A percentile compares a stretch with the other conserved stretches of the same genome.
phyloP scores from a whole-genome alignment of 2,329 filamentous ascomycete genomes.

The Apiospora saccharicola region DNA sequence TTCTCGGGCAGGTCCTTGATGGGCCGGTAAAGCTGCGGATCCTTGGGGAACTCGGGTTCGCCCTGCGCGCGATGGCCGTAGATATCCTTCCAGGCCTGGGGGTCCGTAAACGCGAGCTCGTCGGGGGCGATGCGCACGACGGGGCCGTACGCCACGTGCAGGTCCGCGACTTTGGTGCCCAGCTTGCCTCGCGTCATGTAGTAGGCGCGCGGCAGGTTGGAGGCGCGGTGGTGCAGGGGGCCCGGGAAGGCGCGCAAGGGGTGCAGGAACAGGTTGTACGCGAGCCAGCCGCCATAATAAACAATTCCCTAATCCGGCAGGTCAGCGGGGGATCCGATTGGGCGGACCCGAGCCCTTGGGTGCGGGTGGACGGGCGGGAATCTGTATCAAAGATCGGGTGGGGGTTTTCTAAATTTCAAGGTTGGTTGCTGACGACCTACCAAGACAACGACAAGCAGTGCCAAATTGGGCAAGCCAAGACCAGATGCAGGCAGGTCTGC shows the following conservation, averaged over 20 bases:
- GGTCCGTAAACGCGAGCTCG: conserved; percentile 50
- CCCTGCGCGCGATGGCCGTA: conserved; percentile 46
- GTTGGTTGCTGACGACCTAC: conserved; percentile 6
- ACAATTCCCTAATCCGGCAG: conserved; percentile 29
- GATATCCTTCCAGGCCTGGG: conserved; percentile 50
- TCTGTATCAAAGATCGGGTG: neutral
- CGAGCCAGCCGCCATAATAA: conserved; percentile 32
- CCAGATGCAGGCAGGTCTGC: neutral
- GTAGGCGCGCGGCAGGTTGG: conserved; percentile 34
- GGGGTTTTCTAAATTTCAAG: neutral
- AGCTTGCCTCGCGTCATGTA: conserved; percentile 35
- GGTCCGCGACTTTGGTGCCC: conserved; percentile 35
- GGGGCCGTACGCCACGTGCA: conserved; percentile 49
- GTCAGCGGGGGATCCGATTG: conserved; percentile 11
- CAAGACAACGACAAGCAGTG: neutral
- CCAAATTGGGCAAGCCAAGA: conserved; percentile 6
- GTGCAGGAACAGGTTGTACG: conserved; percentile 41
- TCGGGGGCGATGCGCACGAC: conserved; percentile 51
- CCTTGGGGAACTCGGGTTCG: conserved; percentile 42
- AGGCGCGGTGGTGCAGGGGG: conserved; percentile 38
- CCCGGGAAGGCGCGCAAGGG: conserved; percentile 40
- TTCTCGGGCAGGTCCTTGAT: conserved; percentile 36
- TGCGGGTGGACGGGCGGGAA: neutral
- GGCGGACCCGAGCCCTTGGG: neutral
- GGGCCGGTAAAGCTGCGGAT: conserved; percentile 38